Evolutionary conservation across 2,329 filamentous ascomycete genomes (phyloP).

Genomic region (Biscogniauxia sp.): DNA sequence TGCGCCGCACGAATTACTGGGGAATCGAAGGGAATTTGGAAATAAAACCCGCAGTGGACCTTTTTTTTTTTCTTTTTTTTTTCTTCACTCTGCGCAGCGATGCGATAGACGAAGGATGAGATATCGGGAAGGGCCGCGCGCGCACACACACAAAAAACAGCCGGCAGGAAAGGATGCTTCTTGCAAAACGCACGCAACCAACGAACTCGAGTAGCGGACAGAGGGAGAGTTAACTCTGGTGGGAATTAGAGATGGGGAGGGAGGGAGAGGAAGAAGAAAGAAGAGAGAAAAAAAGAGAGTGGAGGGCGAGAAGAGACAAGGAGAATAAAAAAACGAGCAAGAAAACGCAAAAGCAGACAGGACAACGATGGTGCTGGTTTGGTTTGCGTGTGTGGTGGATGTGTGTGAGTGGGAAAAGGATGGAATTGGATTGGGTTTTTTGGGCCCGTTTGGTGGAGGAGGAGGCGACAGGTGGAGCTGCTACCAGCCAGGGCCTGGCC

Average conservation of each 20-base stretch:
- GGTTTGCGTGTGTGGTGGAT: constrained; percentile 30
- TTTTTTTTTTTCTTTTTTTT: constrained; percentile 9
- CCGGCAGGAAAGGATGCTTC: constrained; percentile 35
- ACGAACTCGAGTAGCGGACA: constrained; percentile 34
- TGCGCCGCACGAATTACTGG: constrained; percentile 22
- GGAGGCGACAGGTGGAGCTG: constrained; percentile 17
- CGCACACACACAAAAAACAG: constrained; percentile 34
- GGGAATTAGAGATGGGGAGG: constrained; percentile 32
- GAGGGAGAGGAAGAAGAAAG: constrained; percentile 20
- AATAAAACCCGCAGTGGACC: constrained; percentile 28
- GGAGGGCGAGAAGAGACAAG: constrained; percentile 29
- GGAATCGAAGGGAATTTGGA: constrained; percentile 24
- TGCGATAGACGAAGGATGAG: constrained; percentile 29
- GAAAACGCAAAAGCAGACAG: constrained; percentile 32
- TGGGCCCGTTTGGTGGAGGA: constrained; percentile 24
- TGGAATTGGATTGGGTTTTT: constrained; percentile 25
- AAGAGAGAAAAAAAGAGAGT: constrained; percentile 23
- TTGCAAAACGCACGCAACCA: constrained; percentile 36
- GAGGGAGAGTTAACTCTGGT: constrained; percentile 10
- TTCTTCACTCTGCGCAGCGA: constrained; percentile 20
- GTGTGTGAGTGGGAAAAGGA: constrained; percentile 31
- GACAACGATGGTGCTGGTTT: constrained; percentile 37
- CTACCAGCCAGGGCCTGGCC: not conserved
- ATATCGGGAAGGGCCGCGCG: constrained; percentile 34
- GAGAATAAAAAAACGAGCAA: constrained; percentile 43